phyloP scores from a whole-genome alignment of 2,329 filamentous ascomycete genomes.

The Talaromyces pinophilus region DNA sequence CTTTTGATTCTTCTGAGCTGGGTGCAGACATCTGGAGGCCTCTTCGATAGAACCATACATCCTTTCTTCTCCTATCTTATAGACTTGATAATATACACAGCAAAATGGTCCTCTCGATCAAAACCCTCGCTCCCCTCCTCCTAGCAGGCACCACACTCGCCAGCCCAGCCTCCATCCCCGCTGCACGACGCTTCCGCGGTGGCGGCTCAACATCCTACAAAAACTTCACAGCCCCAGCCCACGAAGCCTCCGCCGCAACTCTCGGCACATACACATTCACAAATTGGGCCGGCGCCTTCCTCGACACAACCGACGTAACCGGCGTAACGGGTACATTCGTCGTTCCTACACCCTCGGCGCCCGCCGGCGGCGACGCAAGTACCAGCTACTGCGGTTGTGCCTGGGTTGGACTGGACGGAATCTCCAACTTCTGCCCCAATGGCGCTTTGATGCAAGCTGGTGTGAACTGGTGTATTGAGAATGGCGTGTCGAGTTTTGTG shows the following conservation, averaged over 20 bases:
- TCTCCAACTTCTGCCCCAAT: constrained; percentile 14
- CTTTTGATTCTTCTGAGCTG: background rate
- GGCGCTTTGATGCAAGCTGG: constrained; percentile 20
- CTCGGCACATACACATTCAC: constrained; percentile 10
- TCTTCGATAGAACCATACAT: background rate
- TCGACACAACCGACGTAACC: background rate
- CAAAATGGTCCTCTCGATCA: constrained; percentile 16
- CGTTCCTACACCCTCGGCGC: background rate
- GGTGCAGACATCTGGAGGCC: too few relatives aligned
- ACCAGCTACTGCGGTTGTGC: constrained; percentile 61
- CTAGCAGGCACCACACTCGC: constrained; percentile 12
- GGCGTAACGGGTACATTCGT: constrained; percentile 10
- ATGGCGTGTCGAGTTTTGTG: constrained; percentile 1
- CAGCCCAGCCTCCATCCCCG: background rate
- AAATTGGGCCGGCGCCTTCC: constrained; percentile 20
- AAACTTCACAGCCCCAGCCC: background rate
- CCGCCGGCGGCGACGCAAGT: constrained; percentile 11
- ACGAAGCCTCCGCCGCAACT: constrained; percentile 5
- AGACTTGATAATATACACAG: background rate
- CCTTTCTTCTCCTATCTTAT: background rate
- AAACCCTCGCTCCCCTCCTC: constrained; percentile 5
- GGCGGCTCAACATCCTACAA: background rate
- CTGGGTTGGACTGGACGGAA: constrained; percentile 58
- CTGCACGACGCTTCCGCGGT: background rate
- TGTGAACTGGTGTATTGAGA: constrained; percentile 19